Evolutionary conservation across 2,329 filamentous ascomycete genomes (phyloP).

Genomic region (Pseudopithomyces chartarum): DNA sequence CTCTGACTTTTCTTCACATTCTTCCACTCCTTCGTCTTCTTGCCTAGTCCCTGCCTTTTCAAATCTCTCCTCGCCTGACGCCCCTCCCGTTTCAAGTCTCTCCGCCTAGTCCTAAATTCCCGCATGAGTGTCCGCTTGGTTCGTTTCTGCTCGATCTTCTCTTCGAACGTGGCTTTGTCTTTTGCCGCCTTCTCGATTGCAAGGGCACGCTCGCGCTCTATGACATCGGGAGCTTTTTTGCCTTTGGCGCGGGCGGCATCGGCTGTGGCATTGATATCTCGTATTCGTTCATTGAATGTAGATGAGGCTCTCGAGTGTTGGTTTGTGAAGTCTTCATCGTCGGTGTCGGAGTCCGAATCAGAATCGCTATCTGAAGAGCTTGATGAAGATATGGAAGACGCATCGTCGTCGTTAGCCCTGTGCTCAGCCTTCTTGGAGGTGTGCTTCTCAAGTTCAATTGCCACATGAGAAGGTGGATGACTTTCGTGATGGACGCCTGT

Average conservation of each 20-base stretch:
- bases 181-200: slow-evolving; percentile 29
- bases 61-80: slow-evolving; percentile 14
- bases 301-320: slow-evolving; percentile 1
- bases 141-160: slow-evolving; percentile 21
- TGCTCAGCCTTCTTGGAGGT: slow-evolving; percentile 2
- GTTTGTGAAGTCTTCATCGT: slow-evolving; percentile 14
- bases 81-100: slow-evolving; percentile 22
- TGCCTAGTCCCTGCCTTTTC: slow-evolving; percentile 26
- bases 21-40: slow-evolving; percentile 28
- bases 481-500: slow-evolving; percentile 20
- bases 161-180: slow-evolving; percentile 24
- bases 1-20: slow-evolving; percentile 28
- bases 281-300: slow-evolving; percentile 24
- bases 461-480: slow-evolving; percentile 1
- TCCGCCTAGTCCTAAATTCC: slow-evolving; percentile 21
- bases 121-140: slow-evolving; percentile 23
- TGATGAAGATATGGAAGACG: slow-evolving; percentile 29
- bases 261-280: slow-evolving; percentile 28
- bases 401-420: slow-evolving; percentile 24
- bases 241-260: slow-evolving; percentile 24
- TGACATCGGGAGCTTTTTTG: slow-evolving; percentile 26
- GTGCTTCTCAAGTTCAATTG: slow-evolving; percentile 4
- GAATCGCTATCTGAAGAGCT: slow-evolving; percentile 20
- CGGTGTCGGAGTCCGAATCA: slow-evolving; percentile 15
- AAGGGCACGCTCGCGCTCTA: slow-evolving; percentile 27